These are phyloP conservation scores for Paracoccidioides brasiliensis DNA, from an alignment of 2,329 filamentous ascomycete genomes.

Conservation along the genomic window DNA sequence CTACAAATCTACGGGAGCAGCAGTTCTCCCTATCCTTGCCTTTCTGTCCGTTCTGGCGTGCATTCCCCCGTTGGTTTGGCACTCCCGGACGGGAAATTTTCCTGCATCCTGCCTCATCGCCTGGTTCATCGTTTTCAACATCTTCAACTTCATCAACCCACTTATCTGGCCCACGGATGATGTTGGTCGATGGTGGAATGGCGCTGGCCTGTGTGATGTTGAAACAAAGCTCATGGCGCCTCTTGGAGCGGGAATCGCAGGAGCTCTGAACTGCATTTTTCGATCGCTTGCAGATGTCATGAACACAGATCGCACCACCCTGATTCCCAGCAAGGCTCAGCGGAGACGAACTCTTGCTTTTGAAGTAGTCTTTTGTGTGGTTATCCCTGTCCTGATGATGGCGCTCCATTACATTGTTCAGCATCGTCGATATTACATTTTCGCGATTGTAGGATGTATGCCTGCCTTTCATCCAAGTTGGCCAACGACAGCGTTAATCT, in stretches of 20 bases:
- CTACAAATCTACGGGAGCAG: slow-evolving; percentile 19
- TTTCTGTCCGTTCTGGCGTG: slow-evolving; percentile 40
- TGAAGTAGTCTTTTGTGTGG: slow-evolving; percentile 44
- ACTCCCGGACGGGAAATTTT: slow-evolving; percentile 48
- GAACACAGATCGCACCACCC: slow-evolving; percentile 42
- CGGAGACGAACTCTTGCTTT: slow-evolving; percentile 35
- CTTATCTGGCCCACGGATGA: slow-evolving; percentile 52
- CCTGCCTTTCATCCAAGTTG: slow-evolving; percentile 43
- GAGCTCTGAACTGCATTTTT: slow-evolving; percentile 45
- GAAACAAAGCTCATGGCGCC: slow-evolving; percentile 46
- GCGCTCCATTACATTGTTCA: slow-evolving; percentile 48
- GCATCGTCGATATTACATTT: slow-evolving; percentile 44
- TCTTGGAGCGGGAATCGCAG: slow-evolving; percentile 39
- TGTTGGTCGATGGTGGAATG: slow-evolving; percentile 42
- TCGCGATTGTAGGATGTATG: slow-evolving; percentile 46
- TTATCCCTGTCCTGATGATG: slow-evolving; percentile 43
- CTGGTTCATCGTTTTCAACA: slow-evolving; percentile 44
- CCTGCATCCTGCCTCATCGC: slow-evolving; percentile 44
- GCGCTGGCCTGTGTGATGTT: slow-evolving; percentile 50
- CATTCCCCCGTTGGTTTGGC: slow-evolving; percentile 46
- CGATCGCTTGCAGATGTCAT: slow-evolving; percentile 47
- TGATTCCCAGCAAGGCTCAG: slow-evolving; percentile 39
- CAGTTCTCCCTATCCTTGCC: slow-evolving; percentile 37
- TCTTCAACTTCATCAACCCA: slow-evolving; percentile 48
- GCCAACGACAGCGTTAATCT: slow-evolving; percentile 41